phyloP scores from a whole-genome alignment of 2,329 filamentous ascomycete genomes.

The Claviceps capensis region DNA sequence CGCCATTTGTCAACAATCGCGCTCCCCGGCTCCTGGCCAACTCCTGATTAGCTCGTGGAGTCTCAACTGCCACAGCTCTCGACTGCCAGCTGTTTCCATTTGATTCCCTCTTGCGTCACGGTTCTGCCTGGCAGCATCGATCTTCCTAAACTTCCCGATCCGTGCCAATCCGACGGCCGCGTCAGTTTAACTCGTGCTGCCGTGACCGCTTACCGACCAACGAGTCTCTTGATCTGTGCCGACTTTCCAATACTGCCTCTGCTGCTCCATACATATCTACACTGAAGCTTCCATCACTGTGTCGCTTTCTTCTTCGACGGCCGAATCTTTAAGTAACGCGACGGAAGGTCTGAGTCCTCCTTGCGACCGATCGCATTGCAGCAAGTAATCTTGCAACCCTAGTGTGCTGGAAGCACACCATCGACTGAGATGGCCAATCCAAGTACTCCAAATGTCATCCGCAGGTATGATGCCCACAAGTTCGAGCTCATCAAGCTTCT shows the following conservation, averaged over 20 bases:
- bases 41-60: no score
- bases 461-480: conserved; percentile 36
- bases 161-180: background rate
- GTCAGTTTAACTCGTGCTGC: background rate
- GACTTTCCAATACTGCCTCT: background rate
- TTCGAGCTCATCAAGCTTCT: background rate
- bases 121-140: background rate
- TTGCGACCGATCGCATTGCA: background rate
- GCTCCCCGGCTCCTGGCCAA: no score
- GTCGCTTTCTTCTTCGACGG: background rate
- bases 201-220: background rate
- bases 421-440: conserved; percentile 27
- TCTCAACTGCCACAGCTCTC: no score
- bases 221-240: background rate
- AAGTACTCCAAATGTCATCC: conserved; percentile 44
- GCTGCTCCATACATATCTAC: background rate
- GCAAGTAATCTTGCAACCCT: background rate
- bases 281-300: background rate
- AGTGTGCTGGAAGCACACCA: background rate
- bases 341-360: no score
- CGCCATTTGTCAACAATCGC: background rate
- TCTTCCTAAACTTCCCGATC: background rate
- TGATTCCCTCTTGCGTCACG: background rate
- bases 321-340: background rate
- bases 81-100: no score